Percentiles rank a stretch among this genome's conserved stretches.
Conservation (phyloP, 2,329 filamentous ascomycete genomes). For the Cladosporium sp. region DNA sequence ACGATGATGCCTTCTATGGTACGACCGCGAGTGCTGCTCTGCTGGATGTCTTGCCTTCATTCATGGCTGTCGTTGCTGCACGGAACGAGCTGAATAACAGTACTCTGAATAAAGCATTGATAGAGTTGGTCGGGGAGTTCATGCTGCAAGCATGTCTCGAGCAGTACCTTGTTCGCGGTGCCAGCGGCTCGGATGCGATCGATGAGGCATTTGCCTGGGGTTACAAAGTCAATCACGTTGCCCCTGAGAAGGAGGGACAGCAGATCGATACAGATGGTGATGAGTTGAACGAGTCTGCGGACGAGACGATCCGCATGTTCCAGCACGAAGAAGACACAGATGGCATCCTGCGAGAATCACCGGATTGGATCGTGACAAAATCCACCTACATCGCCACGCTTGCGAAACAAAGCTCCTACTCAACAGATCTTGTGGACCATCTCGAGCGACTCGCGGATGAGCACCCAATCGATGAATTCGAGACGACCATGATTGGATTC, state of each 20-base stretch:
- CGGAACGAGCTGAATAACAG: constrained; percentile 31
- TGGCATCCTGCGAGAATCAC: constrained; percentile 24
- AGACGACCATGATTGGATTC: constrained; percentile 37
- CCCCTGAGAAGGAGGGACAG: not conserved
- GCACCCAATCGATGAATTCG: constrained; percentile 35
- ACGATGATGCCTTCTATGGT: constrained; percentile 31
- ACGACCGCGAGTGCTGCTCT: constrained; percentile 32
- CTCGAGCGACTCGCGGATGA: constrained; percentile 26
- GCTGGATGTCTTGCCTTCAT: constrained; percentile 42
- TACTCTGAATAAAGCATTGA: constrained; percentile 37
- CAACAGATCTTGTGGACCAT: constrained; percentile 22
- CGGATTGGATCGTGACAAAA: constrained; percentile 35
- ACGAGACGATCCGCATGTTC: constrained; percentile 33
- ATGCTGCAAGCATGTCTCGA: constrained; percentile 49
- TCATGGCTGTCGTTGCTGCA: constrained; percentile 43
- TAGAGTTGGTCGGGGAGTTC: constrained; percentile 42
- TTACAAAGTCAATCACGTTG: constrained; percentile 21
- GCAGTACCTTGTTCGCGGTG: constrained; percentile 40
- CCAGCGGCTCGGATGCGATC: constrained; percentile 33
- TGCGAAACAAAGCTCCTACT: constrained; percentile 19
- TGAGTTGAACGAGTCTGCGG: constrained; percentile 22
- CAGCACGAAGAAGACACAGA: constrained; percentile 26
- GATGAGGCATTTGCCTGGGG: constrained; percentile 45
- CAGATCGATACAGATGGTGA: constrained; percentile 15
- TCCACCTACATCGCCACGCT: constrained; percentile 29